Percentiles rank a stretch among this genome's conserved stretches.
phyloP scores from a whole-genome alignment of 2,329 filamentous ascomycete species.

The Hymenotorrendiella dingleyae region DNA sequence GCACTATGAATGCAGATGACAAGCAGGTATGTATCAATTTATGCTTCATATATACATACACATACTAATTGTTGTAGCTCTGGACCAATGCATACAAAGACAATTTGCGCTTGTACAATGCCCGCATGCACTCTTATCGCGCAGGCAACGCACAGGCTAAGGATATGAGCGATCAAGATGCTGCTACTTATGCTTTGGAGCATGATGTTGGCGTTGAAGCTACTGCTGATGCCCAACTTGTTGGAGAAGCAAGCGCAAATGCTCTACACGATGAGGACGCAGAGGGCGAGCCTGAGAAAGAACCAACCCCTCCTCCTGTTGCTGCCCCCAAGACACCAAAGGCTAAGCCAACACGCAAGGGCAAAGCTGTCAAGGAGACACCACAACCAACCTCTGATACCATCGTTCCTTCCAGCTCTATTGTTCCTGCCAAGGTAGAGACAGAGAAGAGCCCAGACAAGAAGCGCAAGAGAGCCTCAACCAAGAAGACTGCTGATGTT shows the following conservation, averaged over 20 bases:
- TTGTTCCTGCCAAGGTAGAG: conserved; percentile 20
- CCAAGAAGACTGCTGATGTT: conserved; percentile 38
- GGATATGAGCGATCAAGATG: conserved; percentile 56
- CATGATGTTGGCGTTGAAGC: conserved; percentile 48
- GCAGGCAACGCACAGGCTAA: conserved; percentile 51
- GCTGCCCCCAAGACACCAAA: conserved; percentile 50
- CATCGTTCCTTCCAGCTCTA: conserved; percentile 17
- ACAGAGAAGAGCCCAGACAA: conserved; percentile 47
- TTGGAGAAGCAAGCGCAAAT: conserved; percentile 45
- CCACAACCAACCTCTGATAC: conserved; percentile 13
- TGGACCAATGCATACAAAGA: conserved; percentile 65
- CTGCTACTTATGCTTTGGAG: conserved; percentile 54
- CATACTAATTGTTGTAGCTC: conserved; percentile 21
- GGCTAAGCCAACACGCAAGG: conserved; percentile 37
- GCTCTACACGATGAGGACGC: conserved; percentile 24
- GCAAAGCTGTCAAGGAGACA: conserved; percentile 18
- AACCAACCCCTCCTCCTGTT: conserved; percentile 31
- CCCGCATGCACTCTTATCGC: conserved; percentile 60
- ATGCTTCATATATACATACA: neutral
- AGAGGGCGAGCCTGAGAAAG: conserved; percentile 39
- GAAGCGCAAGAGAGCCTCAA: conserved; percentile 56
- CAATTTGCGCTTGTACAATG: conserved; percentile 61
- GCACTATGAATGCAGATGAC: conserved; percentile 65
- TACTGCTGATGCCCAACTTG: conserved; percentile 31
- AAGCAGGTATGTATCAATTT: conserved; percentile 48